Conservation (phyloP, 169 alveolate genomes). For the Cryptosporidium meleagridis region DNA sequence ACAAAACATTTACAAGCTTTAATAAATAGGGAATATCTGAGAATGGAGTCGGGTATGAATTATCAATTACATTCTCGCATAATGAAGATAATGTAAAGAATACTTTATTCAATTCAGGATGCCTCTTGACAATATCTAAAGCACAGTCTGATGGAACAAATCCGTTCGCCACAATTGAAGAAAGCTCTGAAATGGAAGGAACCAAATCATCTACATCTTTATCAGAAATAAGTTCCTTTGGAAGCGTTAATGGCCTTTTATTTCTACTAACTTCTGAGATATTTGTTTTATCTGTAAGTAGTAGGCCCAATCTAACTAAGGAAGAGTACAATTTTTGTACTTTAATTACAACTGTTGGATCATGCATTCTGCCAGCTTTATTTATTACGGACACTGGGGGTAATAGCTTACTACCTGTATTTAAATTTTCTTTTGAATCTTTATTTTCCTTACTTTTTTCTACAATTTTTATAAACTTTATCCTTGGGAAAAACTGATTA, state of each 20-base stretch:
- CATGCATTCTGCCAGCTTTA: background rate
- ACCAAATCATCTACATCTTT: constrained; percentile 5
- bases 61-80: constrained; percentile 10
- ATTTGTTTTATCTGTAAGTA: background rate
- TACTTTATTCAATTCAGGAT: background rate
- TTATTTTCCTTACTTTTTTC: background rate
- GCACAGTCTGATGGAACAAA: constrained; percentile 54
- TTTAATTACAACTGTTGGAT: constrained; percentile 34
- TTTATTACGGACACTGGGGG: constrained; percentile 27
- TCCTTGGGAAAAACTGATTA: constrained; percentile 34
- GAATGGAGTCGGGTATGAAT: constrained; percentile 51
- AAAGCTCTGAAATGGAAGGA: constrained; percentile 1
- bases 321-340: constrained; percentile 37
- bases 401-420: background rate
- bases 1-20: constrained; percentile 2
- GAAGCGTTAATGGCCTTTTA: constrained; percentile 29
- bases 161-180: constrained; percentile 6
- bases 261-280: background rate
- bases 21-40: constrained; percentile 54
- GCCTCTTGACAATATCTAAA: background rate
- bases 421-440: background rate
- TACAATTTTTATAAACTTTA: constrained; percentile 11
- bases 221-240: constrained; percentile 16
- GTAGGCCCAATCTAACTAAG: constrained; percentile 13
- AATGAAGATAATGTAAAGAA: constrained; percentile 27